phyloP scores from a whole-genome alignment of 2,329 filamentous ascomycete species.

The Aspergillus tubingensis region DNA sequence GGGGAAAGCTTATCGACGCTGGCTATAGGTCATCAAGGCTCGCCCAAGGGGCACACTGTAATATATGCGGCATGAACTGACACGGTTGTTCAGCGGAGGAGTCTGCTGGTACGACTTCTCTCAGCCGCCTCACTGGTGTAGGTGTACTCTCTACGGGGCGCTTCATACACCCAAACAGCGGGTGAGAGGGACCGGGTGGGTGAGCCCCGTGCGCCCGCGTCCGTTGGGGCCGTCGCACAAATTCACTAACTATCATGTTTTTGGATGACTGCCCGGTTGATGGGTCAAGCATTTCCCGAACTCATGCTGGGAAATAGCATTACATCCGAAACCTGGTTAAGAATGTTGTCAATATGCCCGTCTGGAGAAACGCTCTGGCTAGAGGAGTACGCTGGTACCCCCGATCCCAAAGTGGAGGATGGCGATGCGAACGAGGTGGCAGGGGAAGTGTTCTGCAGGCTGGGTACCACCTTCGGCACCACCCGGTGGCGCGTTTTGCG shows the following conservation, averaged over 20 bases:
- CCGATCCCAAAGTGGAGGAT: conserved; percentile 3
- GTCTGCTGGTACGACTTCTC: neutral
- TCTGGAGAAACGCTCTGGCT: conserved; percentile 18
- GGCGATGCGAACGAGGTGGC: conserved; percentile 14
- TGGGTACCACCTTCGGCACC: conserved; percentile 6
- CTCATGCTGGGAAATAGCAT: conserved; percentile 39
- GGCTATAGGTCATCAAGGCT: neutral
- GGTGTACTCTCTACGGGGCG: neutral
- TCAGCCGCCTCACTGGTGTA: neutral
- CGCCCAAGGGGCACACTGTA: neutral
- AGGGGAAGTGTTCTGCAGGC: conserved; percentile 13
- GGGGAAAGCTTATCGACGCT: neutral
- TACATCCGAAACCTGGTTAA: conserved; percentile 37
- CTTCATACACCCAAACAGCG: neutral
- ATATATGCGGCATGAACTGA: neutral
- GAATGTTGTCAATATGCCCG: conserved; percentile 33
- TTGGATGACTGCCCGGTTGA: neutral
- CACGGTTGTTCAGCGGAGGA: neutral
- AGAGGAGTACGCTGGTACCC: conserved; percentile 10
- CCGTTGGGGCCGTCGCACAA: neutral
- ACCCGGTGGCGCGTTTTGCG: conserved; percentile 15
- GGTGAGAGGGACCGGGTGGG: neutral
- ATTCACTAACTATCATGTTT: neutral
- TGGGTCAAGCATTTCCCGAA: conserved; percentile 16
- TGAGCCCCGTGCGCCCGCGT: neutral